Conservation (phyloP, 2,329 filamentous ascomycete species). For the Pseudopyrenochaeta lycopersici region DNA sequence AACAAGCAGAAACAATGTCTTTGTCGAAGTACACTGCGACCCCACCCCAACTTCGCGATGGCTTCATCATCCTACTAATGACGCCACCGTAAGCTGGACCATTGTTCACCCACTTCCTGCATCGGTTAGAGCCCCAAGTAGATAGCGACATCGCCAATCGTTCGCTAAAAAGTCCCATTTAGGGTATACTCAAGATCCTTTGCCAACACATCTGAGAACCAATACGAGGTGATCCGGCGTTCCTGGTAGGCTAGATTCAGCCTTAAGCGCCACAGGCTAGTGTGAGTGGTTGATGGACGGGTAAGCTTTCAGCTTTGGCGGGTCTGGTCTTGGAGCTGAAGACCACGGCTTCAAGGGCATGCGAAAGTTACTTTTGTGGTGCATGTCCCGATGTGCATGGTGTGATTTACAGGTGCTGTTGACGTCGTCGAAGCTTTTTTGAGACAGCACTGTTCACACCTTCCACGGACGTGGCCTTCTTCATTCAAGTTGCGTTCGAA, state of each 20-base stretch:
- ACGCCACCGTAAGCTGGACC: constrained; percentile 1
- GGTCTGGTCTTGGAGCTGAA: constrained; percentile 20
- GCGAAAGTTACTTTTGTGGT: constrained; percentile 7
- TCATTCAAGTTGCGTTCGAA: not conserved
- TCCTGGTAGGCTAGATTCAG: constrained; percentile 14
- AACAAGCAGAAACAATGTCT: not conserved
- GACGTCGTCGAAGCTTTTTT: not conserved
- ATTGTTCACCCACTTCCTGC: not conserved
- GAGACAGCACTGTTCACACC: not conserved
- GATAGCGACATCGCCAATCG: not conserved
- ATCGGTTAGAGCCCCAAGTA: not conserved
- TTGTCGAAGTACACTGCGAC: not conserved
- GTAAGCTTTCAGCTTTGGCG: constrained; percentile 25
- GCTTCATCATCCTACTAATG: not conserved
- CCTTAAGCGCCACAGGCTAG: constrained; percentile 26
- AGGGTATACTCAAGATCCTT: not conserved
- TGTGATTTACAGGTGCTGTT: constrained; percentile 1
- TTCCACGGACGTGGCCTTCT: not conserved
- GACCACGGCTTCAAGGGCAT: not conserved
- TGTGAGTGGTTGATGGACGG: constrained; percentile 14
- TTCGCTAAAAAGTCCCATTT: not conserved
- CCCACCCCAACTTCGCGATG: not conserved
- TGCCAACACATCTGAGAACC: not conserved
- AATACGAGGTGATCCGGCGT: constrained; percentile 6
- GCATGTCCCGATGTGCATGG: constrained; percentile 12